These are phyloP conservation scores for Aspergillus egyptiacus DNA, from an alignment of 495 filamentous ascomycete genomes.

Conservation along the genomic window DNA sequence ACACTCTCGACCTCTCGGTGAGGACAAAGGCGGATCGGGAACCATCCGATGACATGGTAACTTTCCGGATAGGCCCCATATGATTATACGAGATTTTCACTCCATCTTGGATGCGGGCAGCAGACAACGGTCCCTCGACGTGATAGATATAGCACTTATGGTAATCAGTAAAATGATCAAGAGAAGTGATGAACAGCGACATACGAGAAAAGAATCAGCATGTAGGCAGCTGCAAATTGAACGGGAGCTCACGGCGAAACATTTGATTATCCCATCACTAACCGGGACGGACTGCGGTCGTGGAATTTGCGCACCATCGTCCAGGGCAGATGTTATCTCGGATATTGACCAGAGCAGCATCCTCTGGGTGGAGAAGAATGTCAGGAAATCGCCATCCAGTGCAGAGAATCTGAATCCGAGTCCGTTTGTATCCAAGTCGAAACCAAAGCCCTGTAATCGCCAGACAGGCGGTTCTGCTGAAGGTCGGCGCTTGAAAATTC, in stretches of 20 bases:
- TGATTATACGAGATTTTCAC: conserved; percentile 4
- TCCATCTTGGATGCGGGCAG: neutral
- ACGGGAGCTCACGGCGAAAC: conserved; percentile 11
- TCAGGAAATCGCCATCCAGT: conserved; percentile 5
- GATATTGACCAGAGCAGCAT: conserved; percentile 8
- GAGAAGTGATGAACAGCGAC: neutral
- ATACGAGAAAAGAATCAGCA: conserved; percentile 11
- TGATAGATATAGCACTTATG: conserved; percentile 15
- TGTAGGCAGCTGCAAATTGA: conserved; percentile 8
- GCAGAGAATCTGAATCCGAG: conserved; percentile 11
- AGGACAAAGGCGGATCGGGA: conserved; percentile 11
- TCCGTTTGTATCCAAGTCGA: neutral
- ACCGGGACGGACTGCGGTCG: neutral
- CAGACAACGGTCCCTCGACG: neutral
- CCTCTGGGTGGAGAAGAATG: conserved; percentile 8
- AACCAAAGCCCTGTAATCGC: neutral
- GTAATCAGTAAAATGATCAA: neutral
- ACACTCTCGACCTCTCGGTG: neutral
- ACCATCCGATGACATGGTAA: conserved; percentile 14
- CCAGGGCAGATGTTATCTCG: neutral
- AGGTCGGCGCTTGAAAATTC: neutral
- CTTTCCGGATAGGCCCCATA: conserved; percentile 11
- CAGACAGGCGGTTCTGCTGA: neutral
- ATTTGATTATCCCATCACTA: conserved; percentile 2
- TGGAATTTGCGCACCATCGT: neutral